Base-by-base conservation (phyloP, 257 asterid species). In the Salvia rosmarinus region DNA sequence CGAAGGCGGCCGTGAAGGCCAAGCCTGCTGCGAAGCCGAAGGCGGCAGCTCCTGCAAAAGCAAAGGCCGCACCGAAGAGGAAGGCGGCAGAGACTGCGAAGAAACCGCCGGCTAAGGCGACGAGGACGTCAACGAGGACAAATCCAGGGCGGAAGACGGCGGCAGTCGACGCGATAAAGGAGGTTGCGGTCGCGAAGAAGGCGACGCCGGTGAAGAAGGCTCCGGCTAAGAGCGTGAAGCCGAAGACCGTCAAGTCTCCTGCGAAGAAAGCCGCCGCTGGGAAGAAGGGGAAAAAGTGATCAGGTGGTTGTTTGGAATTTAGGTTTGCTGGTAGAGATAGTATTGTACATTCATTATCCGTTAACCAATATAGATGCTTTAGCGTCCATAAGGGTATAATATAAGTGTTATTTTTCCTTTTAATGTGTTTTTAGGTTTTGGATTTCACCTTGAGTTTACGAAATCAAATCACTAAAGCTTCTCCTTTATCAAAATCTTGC, bases 101-200 rank as follows among this genome's bases (percentile, higher is more conserved):
- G 73, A 82, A 81, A 71, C 83, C 89, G 4, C 82, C 88, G 28
- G 79, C 90, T 0, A 89, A 89, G 86, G 91, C 52, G 2, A 68
- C 89, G 2, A 82, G 81, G 75, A 85, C 89, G 0, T 71, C 85
- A 0, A 74, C 89, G 1, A 78, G 88, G 59, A 67, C 85, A 9
- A 85, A 76, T 25, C 93, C 96, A 0, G 62, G 85, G 60, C 72
- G 50, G 80, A 79, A 78, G 74, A 8, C 68, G 0, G 66, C 69
- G 0, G 66, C 50, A 13, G 14, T 64, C 9, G 64, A 70, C 2
- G 47, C 76, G 0, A 34, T 21, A 1, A 76, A 64, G 63, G 81
- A 81, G 37, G 75, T 49, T 16, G 70, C 84, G n/a, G 76, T 76
- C 5, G 71, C 72, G 1, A 87, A 87, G 13, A 74, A 79, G 12